Evolutionary conservation across 164 flowering plant species (phyloP).

Genomic region (Aristolochia californica): DNA sequence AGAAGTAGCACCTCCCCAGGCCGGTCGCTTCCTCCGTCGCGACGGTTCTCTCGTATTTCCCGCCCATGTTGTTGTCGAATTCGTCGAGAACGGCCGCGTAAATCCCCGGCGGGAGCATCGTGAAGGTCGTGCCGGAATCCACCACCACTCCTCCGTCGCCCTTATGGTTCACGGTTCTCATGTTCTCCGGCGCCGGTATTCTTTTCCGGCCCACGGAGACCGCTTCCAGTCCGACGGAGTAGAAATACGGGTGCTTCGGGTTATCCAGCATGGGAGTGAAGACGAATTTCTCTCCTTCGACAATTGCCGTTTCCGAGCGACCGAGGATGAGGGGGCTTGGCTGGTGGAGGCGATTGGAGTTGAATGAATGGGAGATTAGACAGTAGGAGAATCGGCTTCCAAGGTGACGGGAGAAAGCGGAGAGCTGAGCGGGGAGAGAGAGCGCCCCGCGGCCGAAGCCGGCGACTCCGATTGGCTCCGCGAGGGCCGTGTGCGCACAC

Average conservation of each 20-base stretch:
- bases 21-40: slow-evolving; percentile 52
- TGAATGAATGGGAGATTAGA: slow-evolving; percentile 66
- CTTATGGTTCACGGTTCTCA: slow-evolving; percentile 29
- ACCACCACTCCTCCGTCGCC: slow-evolving; percentile 91
- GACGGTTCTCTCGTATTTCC: slow-evolving; percentile 38
- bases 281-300: slow-evolving; percentile 21
- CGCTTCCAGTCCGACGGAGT: slow-evolving; percentile 67
- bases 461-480: slow-evolving; percentile 86
- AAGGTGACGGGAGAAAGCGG: slow-evolving; percentile 43
- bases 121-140: slow-evolving; percentile 88
- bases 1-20: slow-evolving; percentile 60
- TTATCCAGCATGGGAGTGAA: slow-evolving; percentile 74
- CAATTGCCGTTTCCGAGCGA: slow-evolving; percentile 22
- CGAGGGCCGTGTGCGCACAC: slow-evolving; percentile 70
- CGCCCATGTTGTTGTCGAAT: slow-evolving; percentile 38
- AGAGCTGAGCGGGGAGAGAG: slow-evolving; percentile 78
- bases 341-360: slow-evolving; percentile 25
- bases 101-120: slow-evolving; percentile 57
- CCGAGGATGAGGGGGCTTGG: slow-evolving; percentile 89
- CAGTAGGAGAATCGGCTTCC: slow-evolving; percentile 83
- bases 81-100: slow-evolving; percentile 37
- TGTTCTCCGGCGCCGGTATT: slow-evolving; percentile 39
- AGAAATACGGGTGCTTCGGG: slow-evolving; percentile 72
- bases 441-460: slow-evolving; percentile 85
- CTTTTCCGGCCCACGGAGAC: slow-evolving; percentile 41